phyloP scores from a whole-genome alignment of 345 rosid genomes.

The Gossypium bickii region DNA sequence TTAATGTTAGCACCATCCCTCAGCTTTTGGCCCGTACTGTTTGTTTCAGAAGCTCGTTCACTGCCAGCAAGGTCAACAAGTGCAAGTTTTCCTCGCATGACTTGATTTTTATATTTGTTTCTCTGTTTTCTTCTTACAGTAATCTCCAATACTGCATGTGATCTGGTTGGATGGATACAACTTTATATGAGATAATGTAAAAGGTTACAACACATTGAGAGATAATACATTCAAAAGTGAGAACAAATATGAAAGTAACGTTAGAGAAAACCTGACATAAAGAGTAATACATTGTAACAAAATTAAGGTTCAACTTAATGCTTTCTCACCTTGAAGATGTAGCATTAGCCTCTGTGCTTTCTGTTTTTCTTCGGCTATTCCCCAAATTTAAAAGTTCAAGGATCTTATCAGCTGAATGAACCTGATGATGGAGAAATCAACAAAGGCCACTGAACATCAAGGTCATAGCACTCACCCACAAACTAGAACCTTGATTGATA shows the following conservation, averaged over 20 bases:
- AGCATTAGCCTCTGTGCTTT: slow-evolving; percentile 83
- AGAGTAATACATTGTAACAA: background rate
- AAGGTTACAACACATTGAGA: background rate
- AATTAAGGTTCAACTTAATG: background rate
- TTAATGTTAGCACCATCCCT: slow-evolving; percentile 91
- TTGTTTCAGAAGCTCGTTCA: slow-evolving; percentile 95
- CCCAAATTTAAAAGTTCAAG: slow-evolving; percentile 90
- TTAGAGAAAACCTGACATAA: background rate
- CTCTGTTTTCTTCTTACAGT: slow-evolving; percentile 68
- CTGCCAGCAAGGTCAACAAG: slow-evolving; percentile 99
- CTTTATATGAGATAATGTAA: slow-evolving; percentile 3
- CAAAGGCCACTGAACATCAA: slow-evolving; percentile 8
- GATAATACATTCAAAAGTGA: background rate
- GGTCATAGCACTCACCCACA: background rate
- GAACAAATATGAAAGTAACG: background rate
- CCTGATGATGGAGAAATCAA: slow-evolving; percentile 40
- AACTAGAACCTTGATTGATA: slow-evolving; percentile 1
- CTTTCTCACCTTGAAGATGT: slow-evolving; percentile 78
- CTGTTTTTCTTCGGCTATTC: slow-evolving; percentile 87
- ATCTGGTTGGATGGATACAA: slow-evolving; percentile 41
- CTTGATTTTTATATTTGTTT: slow-evolving; percentile 66
- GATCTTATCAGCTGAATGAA: slow-evolving; percentile 82
- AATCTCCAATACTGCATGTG: slow-evolving; percentile 92
- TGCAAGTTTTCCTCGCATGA: slow-evolving; percentile 84
- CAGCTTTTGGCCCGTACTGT: slow-evolving; percentile 65